phyloP scores from a whole-genome alignment of 208 protist genomes.

The Acanthamoeba sp. region DNA sequence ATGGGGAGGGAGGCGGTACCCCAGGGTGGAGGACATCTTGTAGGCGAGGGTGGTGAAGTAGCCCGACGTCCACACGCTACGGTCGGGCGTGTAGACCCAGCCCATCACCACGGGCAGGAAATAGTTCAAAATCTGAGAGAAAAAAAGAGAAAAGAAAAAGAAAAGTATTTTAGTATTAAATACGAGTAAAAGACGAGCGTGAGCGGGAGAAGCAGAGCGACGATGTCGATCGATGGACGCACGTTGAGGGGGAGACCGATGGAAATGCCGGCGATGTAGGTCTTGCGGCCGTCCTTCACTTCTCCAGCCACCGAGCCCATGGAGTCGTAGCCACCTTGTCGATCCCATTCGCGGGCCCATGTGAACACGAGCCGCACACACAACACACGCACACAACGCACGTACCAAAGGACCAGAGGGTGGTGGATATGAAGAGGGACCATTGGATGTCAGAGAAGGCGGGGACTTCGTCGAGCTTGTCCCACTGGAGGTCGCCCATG shows the following conservation, averaged over 20 bases:
- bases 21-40: neutral
- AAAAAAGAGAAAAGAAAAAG: too few relatives aligned
- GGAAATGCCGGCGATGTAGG: slow-evolving; percentile 24
- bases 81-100: neutral
- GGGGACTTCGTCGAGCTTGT: neutral
- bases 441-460: neutral
- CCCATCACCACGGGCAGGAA: slow-evolving; percentile 2
- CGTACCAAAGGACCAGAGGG: slow-evolving; percentile 29
- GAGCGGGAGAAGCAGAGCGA: too few relatives aligned
- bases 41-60: slow-evolving; percentile 54
- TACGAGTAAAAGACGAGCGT: too few relatives aligned
- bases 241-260: slow-evolving; percentile 25
- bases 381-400: neutral
- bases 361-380: neutral
- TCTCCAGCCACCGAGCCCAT: slow-evolving; percentile 36
- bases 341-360: neutral
- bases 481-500: neutral
- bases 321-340: slow-evolving; percentile 19
- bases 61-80: neutral
- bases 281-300: slow-evolving; percentile 33
- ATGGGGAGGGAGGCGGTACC: neutral
- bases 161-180: too few relatives aligned
- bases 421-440: slow-evolving; percentile 10
- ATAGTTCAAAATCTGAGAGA: slow-evolving; percentile 37
- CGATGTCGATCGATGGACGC: too few relatives aligned